phyloP scores from a whole-genome alignment of 75 land plant genomes.

The Pinus taeda region DNA sequence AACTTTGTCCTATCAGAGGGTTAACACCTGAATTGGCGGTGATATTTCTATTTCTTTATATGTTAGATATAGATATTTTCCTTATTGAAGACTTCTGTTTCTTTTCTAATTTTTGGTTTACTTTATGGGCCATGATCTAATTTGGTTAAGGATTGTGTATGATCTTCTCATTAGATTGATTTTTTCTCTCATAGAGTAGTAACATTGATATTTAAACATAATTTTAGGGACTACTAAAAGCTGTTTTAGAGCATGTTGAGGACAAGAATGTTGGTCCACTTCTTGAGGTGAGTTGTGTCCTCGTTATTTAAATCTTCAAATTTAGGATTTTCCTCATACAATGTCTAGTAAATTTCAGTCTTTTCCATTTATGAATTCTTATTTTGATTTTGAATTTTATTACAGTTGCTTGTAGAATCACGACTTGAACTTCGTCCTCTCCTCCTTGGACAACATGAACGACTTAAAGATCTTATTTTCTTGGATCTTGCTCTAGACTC shows the following conservation, averaged over 20 bases:
- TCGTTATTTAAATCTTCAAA: neutral
- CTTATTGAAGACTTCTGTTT: neutral
- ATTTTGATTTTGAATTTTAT: neutral
- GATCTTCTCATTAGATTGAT: neutral
- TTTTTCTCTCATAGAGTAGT: neutral
- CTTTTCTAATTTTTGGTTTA: neutral
- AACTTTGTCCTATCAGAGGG: constrained; percentile 3
- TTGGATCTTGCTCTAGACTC: constrained; percentile 65
- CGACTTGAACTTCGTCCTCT: constrained; percentile 41
- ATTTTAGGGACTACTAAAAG: constrained; percentile 26
- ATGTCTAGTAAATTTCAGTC: neutral
- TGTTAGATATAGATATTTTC: neutral
- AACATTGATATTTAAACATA: neutral
- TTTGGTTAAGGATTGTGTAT: too few species aligned
- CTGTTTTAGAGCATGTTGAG: constrained; percentile 47
- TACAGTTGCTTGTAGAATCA: constrained; percentile 39
- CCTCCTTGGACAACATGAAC: constrained; percentile 27
- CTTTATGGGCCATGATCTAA: neutral
- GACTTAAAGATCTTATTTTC: constrained; percentile 52
- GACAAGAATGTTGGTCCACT: constrained; percentile 41
- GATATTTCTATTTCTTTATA: neutral
- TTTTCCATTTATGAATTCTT: neutral
- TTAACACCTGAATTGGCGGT: constrained; percentile 5
- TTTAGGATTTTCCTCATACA: neutral
- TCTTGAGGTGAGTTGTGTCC: constrained; percentile 26